Base-by-base conservation (phyloP, 768 basidiomycete species). In the Plicaturopsis crispa region DNA sequence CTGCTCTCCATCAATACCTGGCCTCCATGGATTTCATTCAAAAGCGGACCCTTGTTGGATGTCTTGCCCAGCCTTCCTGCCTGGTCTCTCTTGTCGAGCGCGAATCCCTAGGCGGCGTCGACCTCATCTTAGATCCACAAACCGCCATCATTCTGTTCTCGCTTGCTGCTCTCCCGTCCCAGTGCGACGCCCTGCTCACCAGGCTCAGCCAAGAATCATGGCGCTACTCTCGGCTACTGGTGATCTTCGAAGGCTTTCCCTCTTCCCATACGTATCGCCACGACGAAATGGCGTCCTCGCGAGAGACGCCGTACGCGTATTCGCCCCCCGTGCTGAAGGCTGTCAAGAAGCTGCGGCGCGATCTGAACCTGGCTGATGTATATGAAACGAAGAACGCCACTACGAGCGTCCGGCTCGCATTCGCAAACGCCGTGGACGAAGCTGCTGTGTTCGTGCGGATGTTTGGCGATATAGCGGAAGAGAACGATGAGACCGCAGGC, bases 191-290 rank as follows among this genome's bases (percentile, higher is more conserved):
- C 5, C 59, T 80, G 11, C 48, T 69, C 10, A 52, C 61, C 10
- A 54, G 49, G 4, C 60, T 90, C 21, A 61, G 68, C 6, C 45
- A 57, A 16, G 65, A 74, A 40, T 84, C 86, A n/a, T 84, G 80
- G 80, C 61, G 65, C 17, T 88, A 72, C 51, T 48, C 52, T 6
- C 57, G 60, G 19, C 38, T 88, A 3, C 61, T 81, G 2, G 49
- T 88, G 24, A 41, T 89, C 10, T 73, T 89, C 38, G 83, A 84
- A 48, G 81, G 73, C 3, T 85, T 78, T 45, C 75, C 78, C 4
- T 64, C 66, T 12, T 61, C 66, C 4, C 49, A 50, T 39, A 65
- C 67, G 20, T 61, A 60, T 44, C 55, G n/a, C n/a, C 51, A 45
- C 13, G 41, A 40, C 16, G 39, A 19, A 36, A 38, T 35, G n/a